A percentile compares a stretch with the other conserved stretches of the same genome.
These are phyloP conservation scores for Termitomyces eurrhizus DNA, from an alignment of 768 basidiomycete genomes.

Conservation along the genomic window DNA sequence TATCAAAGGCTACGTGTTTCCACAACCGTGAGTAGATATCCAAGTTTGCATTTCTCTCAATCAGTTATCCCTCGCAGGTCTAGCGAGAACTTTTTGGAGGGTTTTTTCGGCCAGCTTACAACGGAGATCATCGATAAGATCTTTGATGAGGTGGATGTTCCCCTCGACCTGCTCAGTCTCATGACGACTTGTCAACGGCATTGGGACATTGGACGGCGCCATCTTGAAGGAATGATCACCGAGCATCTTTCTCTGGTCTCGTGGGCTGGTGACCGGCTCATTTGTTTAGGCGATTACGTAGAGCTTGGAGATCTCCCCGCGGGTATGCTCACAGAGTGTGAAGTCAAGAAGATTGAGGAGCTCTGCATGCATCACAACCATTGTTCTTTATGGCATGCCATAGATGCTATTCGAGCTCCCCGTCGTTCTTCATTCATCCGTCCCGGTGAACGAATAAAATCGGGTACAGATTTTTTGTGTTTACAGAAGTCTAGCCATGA, in stretches of 20 bases:
- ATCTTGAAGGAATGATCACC: neutral
- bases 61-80: neutral
- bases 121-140: neutral
- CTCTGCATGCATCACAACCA: no score
- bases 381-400: neutral
- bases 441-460: neutral
- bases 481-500: neutral
- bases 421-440: neutral
- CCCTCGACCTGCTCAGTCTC: neutral
- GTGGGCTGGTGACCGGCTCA: conserved; percentile 22
- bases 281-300: conserved; percentile 17
- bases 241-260: neutral
- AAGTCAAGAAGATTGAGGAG: neutral
- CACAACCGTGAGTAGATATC: neutral
- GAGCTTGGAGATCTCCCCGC: neutral
- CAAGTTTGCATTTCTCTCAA: neutral
- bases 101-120: neutral
- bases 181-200: conserved; percentile 2
- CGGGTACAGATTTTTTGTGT: neutral
- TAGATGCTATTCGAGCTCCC: neutral
- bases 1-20: neutral
- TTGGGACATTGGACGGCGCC: conserved; percentile 1
- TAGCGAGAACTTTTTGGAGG: neutral
- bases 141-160: neutral
- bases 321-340: neutral